These are phyloP conservation scores for Anisodus acutangulus DNA, from an alignment of 257 asterid species.

Conservation along the genomic window DNA sequence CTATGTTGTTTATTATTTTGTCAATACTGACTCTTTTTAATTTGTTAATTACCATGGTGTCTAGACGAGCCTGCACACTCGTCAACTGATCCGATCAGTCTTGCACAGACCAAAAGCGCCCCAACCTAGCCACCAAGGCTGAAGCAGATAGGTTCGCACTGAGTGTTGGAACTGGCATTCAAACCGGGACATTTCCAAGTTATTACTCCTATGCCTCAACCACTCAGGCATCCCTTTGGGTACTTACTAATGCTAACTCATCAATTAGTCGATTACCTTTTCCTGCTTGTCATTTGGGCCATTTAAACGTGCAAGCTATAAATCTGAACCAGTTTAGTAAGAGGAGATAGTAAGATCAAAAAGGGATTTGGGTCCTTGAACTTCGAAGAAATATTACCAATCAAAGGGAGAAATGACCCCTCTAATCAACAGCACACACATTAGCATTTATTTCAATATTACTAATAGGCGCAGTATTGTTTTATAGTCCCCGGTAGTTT, in stretches of 20 bases:
- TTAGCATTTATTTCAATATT: neutral
- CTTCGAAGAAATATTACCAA: neutral
- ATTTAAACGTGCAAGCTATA: neutral
- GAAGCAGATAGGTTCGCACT: neutral
- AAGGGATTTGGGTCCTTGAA: neutral
- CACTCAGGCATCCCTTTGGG: neutral
- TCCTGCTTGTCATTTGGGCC: neutral
- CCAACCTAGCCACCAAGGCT: neutral
- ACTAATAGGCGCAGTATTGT: no score
- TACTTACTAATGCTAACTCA: neutral
- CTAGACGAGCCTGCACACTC: neutral
- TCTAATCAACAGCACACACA: slow-evolving; percentile 8
- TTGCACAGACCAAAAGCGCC: neutral
- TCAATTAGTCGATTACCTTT: neutral
- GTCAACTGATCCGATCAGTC: slow-evolving; percentile 3
- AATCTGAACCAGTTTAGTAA: neutral
- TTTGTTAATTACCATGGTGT: neutral
- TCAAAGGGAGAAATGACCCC: neutral
- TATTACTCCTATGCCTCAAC: neutral
- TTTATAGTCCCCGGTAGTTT: no score
- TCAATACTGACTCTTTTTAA: neutral
- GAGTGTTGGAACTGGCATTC: neutral
- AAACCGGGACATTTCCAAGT: neutral
- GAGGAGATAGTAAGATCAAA: neutral
- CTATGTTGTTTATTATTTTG: neutral